Evolutionary conservation across 2,329 filamentous ascomycete species (phyloP), one percentile per base, ranked within the genome.

Genomic region (Podosphaera fusca): DNA sequence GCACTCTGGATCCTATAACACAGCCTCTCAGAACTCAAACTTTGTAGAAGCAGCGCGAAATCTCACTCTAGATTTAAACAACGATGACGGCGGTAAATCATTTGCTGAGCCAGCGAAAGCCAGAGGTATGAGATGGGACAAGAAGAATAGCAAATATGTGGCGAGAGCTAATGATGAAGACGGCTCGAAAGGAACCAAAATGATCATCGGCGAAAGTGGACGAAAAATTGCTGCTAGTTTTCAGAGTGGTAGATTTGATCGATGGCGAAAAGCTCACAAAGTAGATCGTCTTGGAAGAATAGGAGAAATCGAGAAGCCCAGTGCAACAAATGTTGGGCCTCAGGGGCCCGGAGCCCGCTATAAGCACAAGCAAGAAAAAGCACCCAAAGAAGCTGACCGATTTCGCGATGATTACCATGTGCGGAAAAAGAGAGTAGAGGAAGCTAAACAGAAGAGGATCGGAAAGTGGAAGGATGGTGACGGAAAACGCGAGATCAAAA

Each of bases 191-290:
- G 77, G 78, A 53, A 69, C 72, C 59, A 78, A 77, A 66, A 82
- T 95, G 72, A 83, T 95, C 58, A 78, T 80, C 60, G 89, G 92
- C 64, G 92, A 98, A 72, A 87, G 81, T 66, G 92, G 92, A 57
- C 87, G 90, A 73, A 96, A 95, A 74, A 95, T 98, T 64, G 87
- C 92, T 1, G 88, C 92, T 51, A 84, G 78, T 59, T 96, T 98
- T 79, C 83, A 90, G 67, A 89, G 84, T 69, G 92, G 94, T 40
- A 82, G 90, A 51, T 98, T 94, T 72, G 89, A 96, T 67, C 80
- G 78, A 62, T 98, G 92, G 94, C 85, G 83, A 69, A 87, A 85
- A 67, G 80, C 84, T 29, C 86, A 96, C 72, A 85, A 87, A 62
- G 74, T 96, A 52, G 80, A 81, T 58, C 78, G 81, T 21, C 70